phyloP scores from a whole-genome alignment of 371 early-diverging fungal species.

The Dinochytrium kinnereticum region DNA sequence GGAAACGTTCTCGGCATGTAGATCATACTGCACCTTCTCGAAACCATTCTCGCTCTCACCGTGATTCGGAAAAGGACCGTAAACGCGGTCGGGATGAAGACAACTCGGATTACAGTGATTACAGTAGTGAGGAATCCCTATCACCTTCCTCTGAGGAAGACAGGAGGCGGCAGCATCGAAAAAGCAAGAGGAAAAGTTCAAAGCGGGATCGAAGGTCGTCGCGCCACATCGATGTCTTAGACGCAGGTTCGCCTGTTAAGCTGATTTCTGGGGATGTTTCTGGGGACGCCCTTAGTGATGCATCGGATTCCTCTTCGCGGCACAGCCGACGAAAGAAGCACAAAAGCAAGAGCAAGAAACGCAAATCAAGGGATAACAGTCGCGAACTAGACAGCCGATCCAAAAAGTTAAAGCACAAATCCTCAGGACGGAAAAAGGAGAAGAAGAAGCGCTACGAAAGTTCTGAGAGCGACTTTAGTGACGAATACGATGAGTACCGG shows the following conservation, averaged over 20 bases:
- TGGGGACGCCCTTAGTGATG: background rate
- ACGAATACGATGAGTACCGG: background rate
- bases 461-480: background rate
- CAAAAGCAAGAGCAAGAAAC: slow-evolving; percentile 1
- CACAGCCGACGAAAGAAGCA: background rate
- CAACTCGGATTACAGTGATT: too few species aligned
- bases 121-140: background rate
- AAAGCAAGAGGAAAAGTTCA: slow-evolving; percentile 1
- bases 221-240: background rate
- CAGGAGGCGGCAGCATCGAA: background rate
- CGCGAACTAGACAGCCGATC: background rate
- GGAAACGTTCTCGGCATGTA: too few species aligned
- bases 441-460: background rate
- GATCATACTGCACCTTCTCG: too few species aligned
- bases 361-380: background rate
- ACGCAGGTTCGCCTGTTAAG: too few species aligned
- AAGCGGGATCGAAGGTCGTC: background rate
- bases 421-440: background rate
- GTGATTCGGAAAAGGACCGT: too few species aligned
- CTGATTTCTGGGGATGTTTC: background rate
- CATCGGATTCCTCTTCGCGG: background rate
- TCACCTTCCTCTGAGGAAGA: background rate
- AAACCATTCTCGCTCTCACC: too few species aligned
- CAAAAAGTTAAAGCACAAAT: background rate
- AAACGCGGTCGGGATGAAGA: too few species aligned